These are phyloP conservation scores for Collybia mongolica DNA, from an alignment of 768 basidiomycete genomes.

Conservation along the genomic window DNA sequence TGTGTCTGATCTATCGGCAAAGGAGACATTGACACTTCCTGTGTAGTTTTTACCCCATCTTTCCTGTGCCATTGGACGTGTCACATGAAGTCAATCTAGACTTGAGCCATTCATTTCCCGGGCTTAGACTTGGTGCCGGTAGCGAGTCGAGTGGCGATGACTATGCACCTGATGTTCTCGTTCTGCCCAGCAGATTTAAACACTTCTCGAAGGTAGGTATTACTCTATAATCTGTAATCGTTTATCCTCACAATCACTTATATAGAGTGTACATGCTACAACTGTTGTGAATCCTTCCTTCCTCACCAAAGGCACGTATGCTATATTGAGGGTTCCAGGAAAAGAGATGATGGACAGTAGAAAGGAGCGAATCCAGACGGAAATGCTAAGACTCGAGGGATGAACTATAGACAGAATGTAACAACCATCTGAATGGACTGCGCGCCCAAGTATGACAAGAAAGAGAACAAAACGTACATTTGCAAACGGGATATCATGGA, in stretches of 20 bases:
- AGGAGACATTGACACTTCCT: not conserved
- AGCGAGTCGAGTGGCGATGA: slow-evolving; percentile 24
- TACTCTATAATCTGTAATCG: not conserved
- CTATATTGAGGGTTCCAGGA: slow-evolving; percentile 38
- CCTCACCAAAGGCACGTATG: slow-evolving; percentile 60
- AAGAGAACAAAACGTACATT: too few relatives aligned
- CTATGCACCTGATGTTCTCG: slow-evolving; percentile 76
- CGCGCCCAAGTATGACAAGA: too few relatives aligned
- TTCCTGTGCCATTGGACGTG: slow-evolving; percentile 78
- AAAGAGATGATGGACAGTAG: slow-evolving; percentile 18
- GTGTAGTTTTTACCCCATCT: slow-evolving; percentile 91
- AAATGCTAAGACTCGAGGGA: slow-evolving; percentile 29
- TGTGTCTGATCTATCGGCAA: not conserved
- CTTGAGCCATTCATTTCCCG: slow-evolving; percentile 64
- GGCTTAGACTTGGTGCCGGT: slow-evolving; percentile 35
- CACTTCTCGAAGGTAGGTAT: slow-evolving; percentile 80
- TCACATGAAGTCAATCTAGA: slow-evolving; percentile 87
- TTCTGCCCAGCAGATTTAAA: slow-evolving; percentile 86
- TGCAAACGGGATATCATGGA: too few relatives aligned
- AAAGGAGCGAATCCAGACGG: slow-evolving; percentile 32
- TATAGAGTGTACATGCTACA: slow-evolving; percentile 74
- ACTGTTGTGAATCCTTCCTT: slow-evolving; percentile 86
- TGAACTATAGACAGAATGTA: slow-evolving; percentile 6
- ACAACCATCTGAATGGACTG: too few relatives aligned
- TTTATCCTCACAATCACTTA: not conserved